These are phyloP conservation scores for Ganoderma leucocontextum DNA, from an alignment of 1,284 basidiomycete species.

Conservation along the genomic window DNA sequence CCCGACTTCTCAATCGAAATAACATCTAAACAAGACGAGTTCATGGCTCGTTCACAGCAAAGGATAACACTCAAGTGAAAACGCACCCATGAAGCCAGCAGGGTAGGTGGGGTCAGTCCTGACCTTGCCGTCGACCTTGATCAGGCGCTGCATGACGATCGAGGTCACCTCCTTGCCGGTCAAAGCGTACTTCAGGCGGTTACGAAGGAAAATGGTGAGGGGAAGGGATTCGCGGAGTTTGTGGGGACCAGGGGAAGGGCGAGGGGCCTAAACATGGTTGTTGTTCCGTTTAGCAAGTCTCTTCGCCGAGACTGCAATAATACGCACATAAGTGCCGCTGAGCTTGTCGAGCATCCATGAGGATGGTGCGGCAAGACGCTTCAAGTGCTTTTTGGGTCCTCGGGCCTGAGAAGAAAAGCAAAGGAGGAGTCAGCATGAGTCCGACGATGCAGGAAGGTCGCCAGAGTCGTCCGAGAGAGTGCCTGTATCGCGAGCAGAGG, in stretches of 20 bases:
- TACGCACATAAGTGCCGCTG: constrained; percentile 93
- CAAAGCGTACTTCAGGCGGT: constrained; percentile 99
- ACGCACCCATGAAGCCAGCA: constrained; percentile 93
- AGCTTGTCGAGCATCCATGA: constrained; percentile 99
- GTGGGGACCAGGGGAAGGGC: constrained; percentile 98
- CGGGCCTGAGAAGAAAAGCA: constrained; percentile 68
- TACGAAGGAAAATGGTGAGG: constrained; percentile 95
- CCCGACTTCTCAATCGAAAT: constrained; percentile 98
- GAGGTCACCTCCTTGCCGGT: constrained; percentile 95
- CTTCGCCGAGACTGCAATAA: constrained; percentile 10
- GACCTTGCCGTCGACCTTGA: constrained; percentile 99
- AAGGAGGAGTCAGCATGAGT: constrained; percentile 30
- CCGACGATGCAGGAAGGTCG: constrained; percentile 20
- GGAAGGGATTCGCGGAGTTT: constrained; percentile 98
- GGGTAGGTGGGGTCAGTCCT: constrained; percentile 98
- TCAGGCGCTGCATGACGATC: constrained; percentile 95
- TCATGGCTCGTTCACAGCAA: neutral
- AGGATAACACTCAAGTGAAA: neutral
- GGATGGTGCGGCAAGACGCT: constrained; percentile 96
- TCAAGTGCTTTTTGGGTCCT: constrained; percentile 99
- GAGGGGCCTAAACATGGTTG: constrained; percentile 76
- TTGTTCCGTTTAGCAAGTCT: constrained; percentile 10
- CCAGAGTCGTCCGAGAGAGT: constrained; percentile 30
- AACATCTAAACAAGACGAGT: constrained; percentile 72
- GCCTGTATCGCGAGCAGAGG: constrained; percentile 18